Evolutionary conservation across 1,139 yeast species (phyloP).

Genomic region (Pneumocystis murina): DNA sequence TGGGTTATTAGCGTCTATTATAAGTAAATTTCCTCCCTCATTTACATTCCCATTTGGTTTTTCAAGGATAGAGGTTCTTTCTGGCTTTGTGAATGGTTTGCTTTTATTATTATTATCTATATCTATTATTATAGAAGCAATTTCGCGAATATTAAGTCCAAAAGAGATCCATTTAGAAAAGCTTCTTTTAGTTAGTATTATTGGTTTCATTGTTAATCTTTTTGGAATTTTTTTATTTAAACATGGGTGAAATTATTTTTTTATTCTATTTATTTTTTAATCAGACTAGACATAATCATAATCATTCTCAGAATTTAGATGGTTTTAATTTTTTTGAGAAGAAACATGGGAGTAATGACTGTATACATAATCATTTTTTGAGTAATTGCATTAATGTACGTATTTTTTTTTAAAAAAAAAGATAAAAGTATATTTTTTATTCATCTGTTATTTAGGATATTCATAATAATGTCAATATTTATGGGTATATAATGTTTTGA

Average conservation of each 20-base stretch:
- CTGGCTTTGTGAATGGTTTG: constrained; percentile 92
- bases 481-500: constrained; percentile 37
- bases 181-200: constrained; percentile 61
- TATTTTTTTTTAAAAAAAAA: constrained; percentile 7
- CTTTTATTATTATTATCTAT: constrained; percentile 74
- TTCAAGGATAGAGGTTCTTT: constrained; percentile 70
- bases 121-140: constrained; percentile 74
- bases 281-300: constrained; percentile 3
- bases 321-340: constrained; percentile 18
- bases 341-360: constrained; percentile 10
- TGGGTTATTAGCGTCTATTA: constrained; percentile 72
- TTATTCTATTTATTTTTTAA: neutral
- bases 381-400: constrained; percentile 17
- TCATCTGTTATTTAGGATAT: neutral
- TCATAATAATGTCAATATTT: constrained; percentile 65
- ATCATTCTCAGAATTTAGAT: constrained; percentile 1
- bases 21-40: constrained; percentile 45
- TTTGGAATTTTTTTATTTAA: constrained; percentile 91
- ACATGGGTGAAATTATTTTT: constrained; percentile 44
- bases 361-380: constrained; percentile 3
- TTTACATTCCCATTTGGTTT: constrained; percentile 76
- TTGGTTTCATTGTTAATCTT: constrained; percentile 76
- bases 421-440: constrained; percentile 1
- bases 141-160: constrained; percentile 66
- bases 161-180: constrained; percentile 70